phyloP scores from a whole-genome alignment of 2,329 filamentous ascomycete species.

The Nectriaceae sp. region DNA sequence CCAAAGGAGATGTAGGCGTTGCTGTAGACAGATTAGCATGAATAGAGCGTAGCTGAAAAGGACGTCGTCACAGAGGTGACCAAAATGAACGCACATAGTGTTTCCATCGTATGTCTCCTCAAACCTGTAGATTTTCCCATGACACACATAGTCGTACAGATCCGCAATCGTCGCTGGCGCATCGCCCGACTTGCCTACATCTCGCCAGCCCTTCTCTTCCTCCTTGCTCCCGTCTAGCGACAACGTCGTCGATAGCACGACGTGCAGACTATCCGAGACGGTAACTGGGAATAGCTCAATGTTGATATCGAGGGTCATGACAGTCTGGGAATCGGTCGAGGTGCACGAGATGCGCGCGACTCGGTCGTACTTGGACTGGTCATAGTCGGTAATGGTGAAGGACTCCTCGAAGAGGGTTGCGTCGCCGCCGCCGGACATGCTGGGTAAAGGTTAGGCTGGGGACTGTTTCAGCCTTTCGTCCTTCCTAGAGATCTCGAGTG shows the following conservation, averaged over 20 bases:
- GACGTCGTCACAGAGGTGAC: background rate
- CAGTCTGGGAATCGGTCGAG: constrained; percentile 72
- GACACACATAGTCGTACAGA: constrained; percentile 84
- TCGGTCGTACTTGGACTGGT: constrained; percentile 91
- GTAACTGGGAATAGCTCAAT: constrained; percentile 83
- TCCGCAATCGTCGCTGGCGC: constrained; percentile 68
- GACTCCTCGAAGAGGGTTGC: constrained; percentile 91
- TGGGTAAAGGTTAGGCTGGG: constrained; percentile 3
- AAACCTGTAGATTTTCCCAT: constrained; percentile 87
- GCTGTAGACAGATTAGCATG: constrained; percentile 49
- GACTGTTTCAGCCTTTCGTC: no score
- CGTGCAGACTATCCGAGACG: constrained; percentile 73
- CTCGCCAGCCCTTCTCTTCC: constrained; percentile 79
- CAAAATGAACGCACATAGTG: constrained; percentile 64
- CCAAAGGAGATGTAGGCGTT: constrained; percentile 95
- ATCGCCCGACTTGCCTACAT: constrained; percentile 57
- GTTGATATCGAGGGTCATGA: constrained; percentile 90
- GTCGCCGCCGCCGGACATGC: constrained; percentile 65
- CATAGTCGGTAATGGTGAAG: constrained; percentile 78
- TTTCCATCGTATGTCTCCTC: constrained; percentile 78
- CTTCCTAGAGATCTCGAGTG: no score
- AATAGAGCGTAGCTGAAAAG: background rate
- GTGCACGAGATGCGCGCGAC: constrained; percentile 82
- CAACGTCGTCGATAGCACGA: constrained; percentile 83
- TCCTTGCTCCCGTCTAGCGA: constrained; percentile 83